These are phyloP conservation scores for Ecytonucleospora hepatopenaei DNA, from an alignment of 371 early-diverging fungal species.

Conservation along the genomic window DNA sequence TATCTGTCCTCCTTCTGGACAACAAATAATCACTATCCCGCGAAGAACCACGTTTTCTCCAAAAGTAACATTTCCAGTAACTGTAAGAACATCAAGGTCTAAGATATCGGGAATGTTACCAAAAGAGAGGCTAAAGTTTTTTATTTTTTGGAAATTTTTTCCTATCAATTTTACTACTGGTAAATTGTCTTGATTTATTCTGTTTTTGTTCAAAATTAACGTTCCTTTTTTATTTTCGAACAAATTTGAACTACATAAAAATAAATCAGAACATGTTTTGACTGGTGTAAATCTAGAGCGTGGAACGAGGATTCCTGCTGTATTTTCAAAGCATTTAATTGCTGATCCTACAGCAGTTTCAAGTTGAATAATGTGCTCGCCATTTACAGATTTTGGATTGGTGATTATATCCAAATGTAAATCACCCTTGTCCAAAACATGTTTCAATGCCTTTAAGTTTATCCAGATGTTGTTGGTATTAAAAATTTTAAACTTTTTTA, in stretches of 20 bases:
- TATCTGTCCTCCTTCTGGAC: constrained; percentile 80
- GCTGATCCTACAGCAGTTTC: constrained; percentile 98
- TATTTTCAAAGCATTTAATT: constrained; percentile 86
- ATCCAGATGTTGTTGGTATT: constrained; percentile 99
- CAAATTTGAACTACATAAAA: constrained; percentile 83
- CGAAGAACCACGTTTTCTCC: constrained; percentile 76
- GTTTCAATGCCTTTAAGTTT: constrained; percentile 79
- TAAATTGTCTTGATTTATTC: constrained; percentile 69
- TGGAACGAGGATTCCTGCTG: constrained; percentile 92
- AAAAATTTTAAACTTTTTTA: constrained; percentile 98
- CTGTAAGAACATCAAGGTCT: constrained; percentile 89
- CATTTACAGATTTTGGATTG: constrained; percentile 68
- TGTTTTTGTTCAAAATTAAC: constrained; percentile 72
- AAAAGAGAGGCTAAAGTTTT: constrained; percentile 68
- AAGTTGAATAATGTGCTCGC: constrained; percentile 87
- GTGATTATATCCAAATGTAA: constrained; percentile 88
- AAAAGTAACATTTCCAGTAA: constrained; percentile 89
- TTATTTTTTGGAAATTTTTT: constrained; percentile 81
- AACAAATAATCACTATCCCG: constrained; percentile 96
- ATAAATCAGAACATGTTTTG: constrained; percentile 90
- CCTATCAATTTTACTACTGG: constrained; percentile 83
- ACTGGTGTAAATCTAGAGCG: constrained; percentile 93
- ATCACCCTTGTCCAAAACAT: constrained; percentile 67
- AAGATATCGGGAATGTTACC: constrained; percentile 81
- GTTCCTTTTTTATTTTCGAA: constrained; percentile 80